phyloP scores from a whole-genome alignment of 345 rosid genomes.

The Eucalyptus virginea region DNA sequence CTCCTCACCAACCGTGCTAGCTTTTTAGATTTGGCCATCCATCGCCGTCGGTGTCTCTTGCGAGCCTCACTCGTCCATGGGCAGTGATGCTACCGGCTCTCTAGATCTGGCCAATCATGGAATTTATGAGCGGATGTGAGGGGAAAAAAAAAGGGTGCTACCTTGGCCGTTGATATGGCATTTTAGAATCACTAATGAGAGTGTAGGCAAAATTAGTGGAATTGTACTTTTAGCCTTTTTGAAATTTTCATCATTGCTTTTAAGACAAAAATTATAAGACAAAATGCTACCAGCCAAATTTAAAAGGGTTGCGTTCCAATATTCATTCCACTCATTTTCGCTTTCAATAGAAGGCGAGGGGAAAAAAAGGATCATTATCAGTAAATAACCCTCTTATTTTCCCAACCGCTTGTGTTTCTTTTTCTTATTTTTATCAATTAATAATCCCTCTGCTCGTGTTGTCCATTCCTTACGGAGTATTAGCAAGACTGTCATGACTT shows the following conservation, averaged over 20 bases:
- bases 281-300: neutral
- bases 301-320: accelerated
- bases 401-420: neutral
- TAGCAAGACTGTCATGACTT: neutral
- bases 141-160: neutral
- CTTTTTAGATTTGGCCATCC: neutral
- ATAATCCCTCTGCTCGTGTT: neutral
- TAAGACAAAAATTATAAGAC: neutral
- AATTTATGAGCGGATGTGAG: neutral
- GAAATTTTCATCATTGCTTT: neutral
- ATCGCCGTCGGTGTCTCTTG: no score
- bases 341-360: neutral
- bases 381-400: neutral
- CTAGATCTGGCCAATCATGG: neutral
- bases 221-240: neutral
- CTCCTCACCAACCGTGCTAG: neutral
- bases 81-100: neutral
- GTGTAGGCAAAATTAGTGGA: neutral
- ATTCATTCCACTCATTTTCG: accelerated
- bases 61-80: no score
- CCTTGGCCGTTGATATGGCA: neutral
- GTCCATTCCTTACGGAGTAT: neutral
- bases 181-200: neutral
- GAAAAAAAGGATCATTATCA: neutral
- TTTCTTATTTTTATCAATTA: neutral